Conservation (phyloP, 345 rosid genomes). For the Syzygium grande region DNA sequence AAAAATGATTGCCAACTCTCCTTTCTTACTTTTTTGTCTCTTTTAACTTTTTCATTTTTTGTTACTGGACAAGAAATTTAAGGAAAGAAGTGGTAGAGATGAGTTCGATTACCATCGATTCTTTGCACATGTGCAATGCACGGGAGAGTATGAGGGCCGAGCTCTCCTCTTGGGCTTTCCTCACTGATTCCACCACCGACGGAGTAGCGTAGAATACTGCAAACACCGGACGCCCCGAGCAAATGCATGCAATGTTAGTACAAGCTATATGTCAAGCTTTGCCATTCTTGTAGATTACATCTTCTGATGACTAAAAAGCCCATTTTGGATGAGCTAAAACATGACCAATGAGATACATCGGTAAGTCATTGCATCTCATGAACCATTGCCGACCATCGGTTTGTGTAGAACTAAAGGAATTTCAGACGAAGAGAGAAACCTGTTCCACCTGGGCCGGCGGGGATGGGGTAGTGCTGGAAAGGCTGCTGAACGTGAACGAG, state of each 20-base stretch:
- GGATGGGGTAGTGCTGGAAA: constrained; percentile 21
- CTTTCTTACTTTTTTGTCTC: not conserved
- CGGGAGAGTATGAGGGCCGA: constrained; percentile 43
- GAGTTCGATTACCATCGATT: constrained; percentile 28
- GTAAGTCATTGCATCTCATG: not conserved
- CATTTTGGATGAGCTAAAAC: not conserved
- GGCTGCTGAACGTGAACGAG: constrained; percentile 56
- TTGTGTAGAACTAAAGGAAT: not conserved
- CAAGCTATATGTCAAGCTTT: not conserved
- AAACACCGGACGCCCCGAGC: too few relatives aligned
- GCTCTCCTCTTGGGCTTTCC: constrained; percentile 46
- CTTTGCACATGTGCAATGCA: constrained; percentile 47
- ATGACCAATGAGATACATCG: not conserved
- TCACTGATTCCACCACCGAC: constrained; percentile 33
- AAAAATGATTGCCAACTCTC: not conserved
- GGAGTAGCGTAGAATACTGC: constrained; percentile 27
- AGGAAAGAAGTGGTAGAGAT: not conserved
- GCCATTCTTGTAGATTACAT: not conserved
- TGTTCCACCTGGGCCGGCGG: constrained; percentile 44
- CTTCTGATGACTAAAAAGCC: not conserved
- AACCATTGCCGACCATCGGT: not conserved
- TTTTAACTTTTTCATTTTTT: not conserved
- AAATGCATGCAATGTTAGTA: not conserved
- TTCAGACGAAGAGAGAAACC: constrained; percentile 3
- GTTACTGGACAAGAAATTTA: not conserved